Base-by-base conservation (phyloP, 1,284 basidiomycete genomes). In the Athelia psychrophila region DNA sequence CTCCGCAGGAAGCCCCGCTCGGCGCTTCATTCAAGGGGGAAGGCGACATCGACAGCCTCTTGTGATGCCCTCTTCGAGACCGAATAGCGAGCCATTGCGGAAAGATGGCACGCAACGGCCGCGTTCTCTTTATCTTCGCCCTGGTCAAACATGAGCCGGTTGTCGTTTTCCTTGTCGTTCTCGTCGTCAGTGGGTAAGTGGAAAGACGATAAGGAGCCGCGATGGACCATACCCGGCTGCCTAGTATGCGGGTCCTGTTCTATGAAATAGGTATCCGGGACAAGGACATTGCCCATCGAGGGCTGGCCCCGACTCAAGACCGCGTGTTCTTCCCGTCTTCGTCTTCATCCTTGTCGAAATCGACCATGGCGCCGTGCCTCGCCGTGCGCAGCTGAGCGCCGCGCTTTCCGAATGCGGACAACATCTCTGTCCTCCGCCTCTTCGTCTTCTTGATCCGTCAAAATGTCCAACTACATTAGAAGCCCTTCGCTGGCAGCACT, bases 41-140 rank as follows among this genome's bases (percentile, higher is more conserved):
- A 12, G 70, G 69, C 22, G 70, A 65, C 59, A 68, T 60, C 1
- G 73, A 69, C 35, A 67, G 50, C 51, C 55, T 16, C 64, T 61
- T 53, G 55, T 53, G 33, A 64, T 46, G 45, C 61, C 60, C 45
- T 69, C 63, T 50, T 66, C 65, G 20, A 68, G 54, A 48, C 57
- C 58, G 51, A 62, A 62, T 38, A 68, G 48, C 8, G 65, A 63
- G 23, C 58, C 60, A 51, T 60, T 56, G 45, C 58, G 60, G 44
- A 56, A 55, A 18, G 62, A 60, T 30, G 63, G 49, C n/a, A 57
- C 35, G 52, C 73, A 35, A 84, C 74, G 9, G 74, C 77, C 49
- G 76, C 79, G 60, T 89, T 89, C 64, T 89, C 86, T 64, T 88
- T 88, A 65, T 88, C 82, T 51, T 86, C 85, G 52, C 82, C 79